Percentiles rank a stretch among this genome's conserved stretches.
These are phyloP conservation scores for Selenicereus undatus DNA, from an alignment of 148 eudicot species.

Conservation along the genomic window DNA sequence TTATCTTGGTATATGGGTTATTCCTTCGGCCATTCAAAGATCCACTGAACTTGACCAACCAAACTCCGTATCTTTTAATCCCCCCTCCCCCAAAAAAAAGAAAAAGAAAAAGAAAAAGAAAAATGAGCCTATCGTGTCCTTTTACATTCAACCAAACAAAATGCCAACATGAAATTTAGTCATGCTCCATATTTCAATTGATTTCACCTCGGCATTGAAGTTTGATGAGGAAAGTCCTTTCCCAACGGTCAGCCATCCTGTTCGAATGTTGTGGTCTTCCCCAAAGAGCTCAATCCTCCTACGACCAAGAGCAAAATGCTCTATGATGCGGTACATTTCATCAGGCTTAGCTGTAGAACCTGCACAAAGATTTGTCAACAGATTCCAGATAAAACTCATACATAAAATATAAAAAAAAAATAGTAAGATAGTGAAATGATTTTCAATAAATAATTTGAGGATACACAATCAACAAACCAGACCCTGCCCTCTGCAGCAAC, in stretches of 20 bases:
- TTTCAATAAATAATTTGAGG: neutral
- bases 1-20: too few relatives aligned
- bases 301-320: slow-evolving; percentile 97
- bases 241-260: slow-evolving; percentile 97
- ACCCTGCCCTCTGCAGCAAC: neutral
- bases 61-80: neutral
- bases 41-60: neutral
- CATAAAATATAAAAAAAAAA: too few relatives aligned
- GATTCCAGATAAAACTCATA: neutral
- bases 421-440: neutral
- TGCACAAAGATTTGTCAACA: slow-evolving; percentile 30
- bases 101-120: neutral
- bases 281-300: slow-evolving; percentile 94
- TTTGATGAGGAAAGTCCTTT: slow-evolving; percentile 80
- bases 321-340: slow-evolving; percentile 90
- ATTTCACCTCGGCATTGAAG: slow-evolving; percentile 64
- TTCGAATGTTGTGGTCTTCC: slow-evolving; percentile 86
- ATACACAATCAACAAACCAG: neutral
- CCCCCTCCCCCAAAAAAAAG: neutral
- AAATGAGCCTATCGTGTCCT: neutral
- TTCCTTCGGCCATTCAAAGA: neutral
- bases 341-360: slow-evolving; percentile 97
- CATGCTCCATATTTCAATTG: neutral
- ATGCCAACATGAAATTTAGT: neutral
- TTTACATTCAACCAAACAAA: neutral